A percentile compares a stretch with the other conserved stretches of the same genome.
Conservation (phyloP, 75 land plant species). For the Adiantum capillusveneris region DNA sequence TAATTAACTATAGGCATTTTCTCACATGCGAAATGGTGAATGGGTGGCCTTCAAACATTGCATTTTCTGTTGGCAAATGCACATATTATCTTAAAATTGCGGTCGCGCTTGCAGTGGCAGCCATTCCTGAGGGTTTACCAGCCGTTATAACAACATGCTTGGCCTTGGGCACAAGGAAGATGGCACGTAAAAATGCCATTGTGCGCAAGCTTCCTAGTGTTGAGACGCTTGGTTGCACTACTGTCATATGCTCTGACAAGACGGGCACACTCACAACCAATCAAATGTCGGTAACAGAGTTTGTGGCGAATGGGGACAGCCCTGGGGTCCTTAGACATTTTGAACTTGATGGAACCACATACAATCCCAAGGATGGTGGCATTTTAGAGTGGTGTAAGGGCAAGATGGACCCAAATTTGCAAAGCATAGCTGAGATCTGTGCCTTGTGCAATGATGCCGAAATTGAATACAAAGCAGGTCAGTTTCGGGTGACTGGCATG, state of each 20-base stretch:
- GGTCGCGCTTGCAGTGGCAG: slow-evolving; percentile 86
- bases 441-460: slow-evolving; percentile 87
- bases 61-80: slow-evolving; percentile 75
- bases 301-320: slow-evolving; percentile 46
- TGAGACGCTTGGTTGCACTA: slow-evolving; percentile 89
- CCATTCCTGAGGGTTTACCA: slow-evolving; percentile 90
- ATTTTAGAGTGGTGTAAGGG: slow-evolving; percentile 50
- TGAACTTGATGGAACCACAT: slow-evolving; percentile 79
- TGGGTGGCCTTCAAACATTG: slow-evolving; percentile 61
- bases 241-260: slow-evolving; percentile 88
- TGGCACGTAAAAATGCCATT: slow-evolving; percentile 89
- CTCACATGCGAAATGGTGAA: slow-evolving; percentile 53
- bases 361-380: slow-evolving; percentile 67
- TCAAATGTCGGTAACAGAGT: slow-evolving; percentile 74
- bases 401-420: slow-evolving; percentile 50
- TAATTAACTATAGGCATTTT: slow-evolving; percentile 72
- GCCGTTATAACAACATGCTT: slow-evolving; percentile 87
- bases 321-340: slow-evolving; percentile 26
- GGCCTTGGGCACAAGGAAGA: slow-evolving; percentile 81
- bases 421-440: slow-evolving; percentile 58
- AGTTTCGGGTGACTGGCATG: slow-evolving; percentile 60
- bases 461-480: slow-evolving; percentile 30
- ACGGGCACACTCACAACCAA: slow-evolving; percentile 91
- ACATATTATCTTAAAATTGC: slow-evolving; percentile 87
- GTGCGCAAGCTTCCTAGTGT: slow-evolving; percentile 90